Evolutionary conservation across 2,329 filamentous ascomycete species (phyloP).

Genomic region (Myriangium duriaei): DNA sequence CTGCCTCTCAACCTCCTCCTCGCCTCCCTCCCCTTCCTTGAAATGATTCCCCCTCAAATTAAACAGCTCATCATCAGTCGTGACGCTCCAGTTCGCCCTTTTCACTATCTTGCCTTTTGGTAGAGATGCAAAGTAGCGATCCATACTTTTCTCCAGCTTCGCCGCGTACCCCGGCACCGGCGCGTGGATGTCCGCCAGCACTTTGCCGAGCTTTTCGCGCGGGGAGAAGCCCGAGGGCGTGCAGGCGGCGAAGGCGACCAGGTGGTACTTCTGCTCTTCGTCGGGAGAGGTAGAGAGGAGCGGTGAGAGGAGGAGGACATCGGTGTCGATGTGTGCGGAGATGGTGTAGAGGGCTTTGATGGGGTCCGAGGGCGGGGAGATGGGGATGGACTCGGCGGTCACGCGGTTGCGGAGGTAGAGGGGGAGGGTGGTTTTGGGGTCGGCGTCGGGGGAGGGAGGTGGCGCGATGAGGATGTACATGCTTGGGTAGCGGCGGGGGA

Average conservation of each 20-base stretch:
- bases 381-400: slow-evolving; percentile 15
- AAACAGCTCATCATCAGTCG: slow-evolving; percentile 30
- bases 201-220: slow-evolving; percentile 39
- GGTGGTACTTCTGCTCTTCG: slow-evolving; percentile 33
- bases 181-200: slow-evolving; percentile 42
- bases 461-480: slow-evolving; percentile 31
- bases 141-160: slow-evolving; percentile 48
- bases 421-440: slow-evolving; percentile 16
- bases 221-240: slow-evolving; percentile 49
- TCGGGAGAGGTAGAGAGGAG: slow-evolving; percentile 8
- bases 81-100: slow-evolving; percentile 42
- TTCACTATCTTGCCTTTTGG: slow-evolving; percentile 43
- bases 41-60: slow-evolving; percentile 31
- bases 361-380: slow-evolving; percentile 35
- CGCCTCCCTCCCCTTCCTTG: slow-evolving; percentile 18
- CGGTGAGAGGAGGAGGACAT: slow-evolving; percentile 42
- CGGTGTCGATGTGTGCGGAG: slow-evolving; percentile 41
- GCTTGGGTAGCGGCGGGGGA: slow-evolving; percentile 44
- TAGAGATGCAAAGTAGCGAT: slow-evolving; percentile 45
- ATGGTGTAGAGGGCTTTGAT: slow-evolving; percentile 16
- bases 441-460: slow-evolving; percentile 13
- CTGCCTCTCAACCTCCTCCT: slow-evolving; percentile 17
- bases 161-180: slow-evolving; percentile 46
- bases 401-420: slow-evolving; percentile 17
- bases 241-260: slow-evolving; percentile 44